phyloP scores from a whole-genome alignment of 306 rosid genomes.

The Pachyrhizus erosus region DNA sequence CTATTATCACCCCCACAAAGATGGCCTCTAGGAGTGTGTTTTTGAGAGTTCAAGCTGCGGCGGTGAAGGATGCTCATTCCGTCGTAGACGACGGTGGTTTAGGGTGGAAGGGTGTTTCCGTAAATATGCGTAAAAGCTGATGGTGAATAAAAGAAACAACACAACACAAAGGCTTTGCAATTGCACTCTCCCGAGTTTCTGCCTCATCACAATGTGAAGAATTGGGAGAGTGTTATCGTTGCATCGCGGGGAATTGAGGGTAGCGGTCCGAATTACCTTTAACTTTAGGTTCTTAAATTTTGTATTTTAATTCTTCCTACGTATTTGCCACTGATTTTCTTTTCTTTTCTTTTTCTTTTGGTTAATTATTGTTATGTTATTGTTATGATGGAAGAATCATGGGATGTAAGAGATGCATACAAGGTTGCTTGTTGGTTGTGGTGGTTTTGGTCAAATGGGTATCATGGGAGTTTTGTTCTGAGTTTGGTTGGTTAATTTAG shows the following conservation, averaged over 20 bases:
- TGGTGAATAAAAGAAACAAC: conserved; percentile 29
- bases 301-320: conserved; percentile 32
- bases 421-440: conserved; percentile 58
- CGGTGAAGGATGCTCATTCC: not conserved
- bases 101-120: conserved; percentile 45
- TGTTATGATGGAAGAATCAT: conserved; percentile 51
- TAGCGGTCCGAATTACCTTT: conserved; percentile 94
- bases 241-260: conserved; percentile 99
- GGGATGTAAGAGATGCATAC: conserved; percentile 99
- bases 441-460: conserved; percentile 43
- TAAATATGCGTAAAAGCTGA: conserved; percentile 43
- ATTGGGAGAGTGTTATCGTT: conserved; percentile 79
- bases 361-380: not conserved
- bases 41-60: not conserved
- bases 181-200: conserved; percentile 84
- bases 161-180: conserved; percentile 69
- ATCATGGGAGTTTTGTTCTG: conserved; percentile 23
- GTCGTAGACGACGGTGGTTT: conserved; percentile 34
- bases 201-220: conserved; percentile 44
- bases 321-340: conserved; percentile 37
- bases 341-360: not conserved
- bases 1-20: not conserved
- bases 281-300: conserved; percentile 38
- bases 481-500: conserved; percentile 29
- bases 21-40: conserved; percentile 42